Evolutionary conservation across 2,329 filamentous ascomycete genomes (phyloP), one percentile per base, ranked within the genome.

Genomic region (Aspergillus sp.): DNA sequence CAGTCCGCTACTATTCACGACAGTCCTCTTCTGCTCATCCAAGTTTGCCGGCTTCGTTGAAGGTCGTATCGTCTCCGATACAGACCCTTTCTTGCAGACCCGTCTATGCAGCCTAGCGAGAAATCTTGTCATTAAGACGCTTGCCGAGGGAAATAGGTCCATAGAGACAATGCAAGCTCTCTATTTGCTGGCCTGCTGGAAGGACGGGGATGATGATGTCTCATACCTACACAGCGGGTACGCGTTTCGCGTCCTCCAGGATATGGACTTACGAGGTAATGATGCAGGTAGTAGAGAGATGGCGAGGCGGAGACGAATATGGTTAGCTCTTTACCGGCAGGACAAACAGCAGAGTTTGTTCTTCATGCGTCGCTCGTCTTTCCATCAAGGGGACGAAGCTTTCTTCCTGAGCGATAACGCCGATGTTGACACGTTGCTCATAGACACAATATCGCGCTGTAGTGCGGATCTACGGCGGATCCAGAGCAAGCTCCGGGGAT

Each of bases 131-230:
- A 44, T 57, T 32, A 19, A 15, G 25, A 17, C 27, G 8, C 27
- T 57, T 23, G 54, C 54, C 13, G 42, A 57, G 44, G 54, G 54
- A 2, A 30, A 57, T 30, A 13, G 54, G 19, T 38, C 54, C 4
- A 50, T 57, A 17, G 54, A 57, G 42, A 57, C 54, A 25, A 50
- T 57, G 44, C 54, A 57, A 38, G 54, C 54, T 1, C 27, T 57
- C 11, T 57, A 57, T 44, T 50, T 57, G 15, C 54, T 57, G 15
- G 54, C 48, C n/a, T 57, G 54, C 54, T 57, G 54, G 54, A 57
- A 57, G 30, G 54, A 57, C 17, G 42, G 21, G 23, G 54, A 57
- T 36, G 54, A 57, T 19, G 54, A 57, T n/a, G 41, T 57, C 44
- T 57, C 54, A 23, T 57, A 57, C 32, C 54, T 57, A 25, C 54